Evolutionary conservation across 345 rosid genomes (phyloP).

Genomic region (Pistacia integerrima): DNA sequence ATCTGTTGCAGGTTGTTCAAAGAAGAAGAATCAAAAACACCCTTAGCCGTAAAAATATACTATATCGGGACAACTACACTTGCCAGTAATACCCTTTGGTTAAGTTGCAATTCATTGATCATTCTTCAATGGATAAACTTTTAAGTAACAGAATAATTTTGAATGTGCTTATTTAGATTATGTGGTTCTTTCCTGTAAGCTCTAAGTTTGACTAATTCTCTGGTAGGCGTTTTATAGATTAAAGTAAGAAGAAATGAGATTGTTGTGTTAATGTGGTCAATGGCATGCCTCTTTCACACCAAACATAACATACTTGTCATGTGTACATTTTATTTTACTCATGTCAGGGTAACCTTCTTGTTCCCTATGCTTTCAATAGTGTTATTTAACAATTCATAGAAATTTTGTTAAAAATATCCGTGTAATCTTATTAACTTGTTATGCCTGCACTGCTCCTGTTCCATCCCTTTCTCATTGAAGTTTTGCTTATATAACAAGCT

Average conservation of each 20-base stretch:
- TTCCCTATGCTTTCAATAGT: not conserved
- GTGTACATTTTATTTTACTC: not conserved
- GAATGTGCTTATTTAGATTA: not conserved
- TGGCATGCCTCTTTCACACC: no score
- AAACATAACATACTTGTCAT: not conserved
- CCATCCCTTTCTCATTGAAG: not conserved
- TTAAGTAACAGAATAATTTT: not conserved
- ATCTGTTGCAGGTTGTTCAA: conserved; percentile 85
- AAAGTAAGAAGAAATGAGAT: not conserved
- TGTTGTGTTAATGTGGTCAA: not conserved
- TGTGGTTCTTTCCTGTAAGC: no score
- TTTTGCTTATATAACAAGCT: no score
- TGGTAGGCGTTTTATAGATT: not conserved
- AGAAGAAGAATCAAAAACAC: conserved; percentile 67
- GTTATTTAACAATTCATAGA: not conserved
- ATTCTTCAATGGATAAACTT: not conserved
- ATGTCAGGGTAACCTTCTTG: not conserved
- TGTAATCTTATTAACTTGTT: not conserved
- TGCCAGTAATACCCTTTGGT: conserved; percentile 67
- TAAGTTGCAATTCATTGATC: not conserved
- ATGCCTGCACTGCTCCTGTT: not conserved
- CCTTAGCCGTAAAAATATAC: conserved; percentile 76
- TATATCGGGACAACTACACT: conserved; percentile 71
- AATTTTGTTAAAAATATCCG: not conserved
- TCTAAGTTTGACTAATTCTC: not conserved